Base-by-base conservation (phyloP, 1,139 yeast genomes). In the Debaryomyces coudertii region DNA sequence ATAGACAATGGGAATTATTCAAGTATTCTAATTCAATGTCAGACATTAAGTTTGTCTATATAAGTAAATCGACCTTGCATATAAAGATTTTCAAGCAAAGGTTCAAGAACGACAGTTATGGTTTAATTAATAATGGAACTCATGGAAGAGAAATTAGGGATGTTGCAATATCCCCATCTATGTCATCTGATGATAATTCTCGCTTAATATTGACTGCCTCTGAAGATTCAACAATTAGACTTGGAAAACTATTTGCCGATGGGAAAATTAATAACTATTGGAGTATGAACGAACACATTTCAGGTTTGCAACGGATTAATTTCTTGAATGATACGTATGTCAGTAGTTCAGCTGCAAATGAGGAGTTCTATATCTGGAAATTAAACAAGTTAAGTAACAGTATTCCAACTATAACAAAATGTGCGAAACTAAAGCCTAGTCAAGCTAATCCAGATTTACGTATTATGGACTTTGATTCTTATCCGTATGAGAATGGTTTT, bases 71-170 rank as follows among this genome's bases (percentile, higher is more conserved):
- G 1, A 62, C 66, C 14, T 52, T 72, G 29, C 40, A 65, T 65
- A 45, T 71, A 60, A 49, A 66, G 69, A 53, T 46, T 40, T 55
- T 63, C 46, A 47, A 50, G 27, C 55, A 58, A 42, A 49, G 65
- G 31, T 63, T 68, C 46, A 35, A 39, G 4, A 51, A 46, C 2
- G 36, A 49, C 1, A 46, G 52, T 7, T 53, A 58, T 45, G 77
- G 77, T 0, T 49, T 73, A 7, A 54, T 74, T 2, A 58, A 63
- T 42, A 66, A 73, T 8, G 97, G 97, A 0, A 77, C 90, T 0
- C 98, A 93, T 63, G 99, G 99, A 0, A 77, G 98, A 53, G 99
- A 93, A 63, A 80, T 87, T 11, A 73, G 95, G 57, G 86, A 80
- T 51, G 69, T 86, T n/a, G 69, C 85, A 0, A 68, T 82, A n/a